A percentile compares a stretch with the other conserved stretches of the same genome.
Conservation (phyloP, 2,329 filamentous ascomycete genomes). For the Trichoderma semiorbis region DNA sequence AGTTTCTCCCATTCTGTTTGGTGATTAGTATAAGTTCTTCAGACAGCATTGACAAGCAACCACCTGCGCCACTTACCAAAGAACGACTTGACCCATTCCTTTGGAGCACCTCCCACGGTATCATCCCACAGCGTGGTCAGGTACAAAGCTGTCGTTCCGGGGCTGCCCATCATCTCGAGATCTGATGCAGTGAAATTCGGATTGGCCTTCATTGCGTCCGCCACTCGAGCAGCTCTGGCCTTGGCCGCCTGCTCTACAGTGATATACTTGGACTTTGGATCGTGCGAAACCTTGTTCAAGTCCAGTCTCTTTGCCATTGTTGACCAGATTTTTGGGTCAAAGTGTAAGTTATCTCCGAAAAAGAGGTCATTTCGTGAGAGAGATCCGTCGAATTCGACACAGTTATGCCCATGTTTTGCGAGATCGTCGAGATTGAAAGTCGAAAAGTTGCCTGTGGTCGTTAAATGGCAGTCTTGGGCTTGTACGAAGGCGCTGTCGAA, state of each 20-base stretch:
- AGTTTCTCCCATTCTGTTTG: neutral
- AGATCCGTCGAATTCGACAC: constrained; percentile 10
- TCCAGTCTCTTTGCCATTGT: neutral
- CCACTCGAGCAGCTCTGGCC: neutral
- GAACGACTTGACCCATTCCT: constrained; percentile 3
- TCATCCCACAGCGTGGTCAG: constrained; percentile 1
- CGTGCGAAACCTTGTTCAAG: neutral
- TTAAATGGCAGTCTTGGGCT: neutral
- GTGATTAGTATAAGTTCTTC: neutral
- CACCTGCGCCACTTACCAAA: neutral
- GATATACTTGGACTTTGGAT: neutral
- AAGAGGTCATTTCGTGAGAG: constrained; percentile 7
- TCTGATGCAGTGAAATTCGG: neutral
- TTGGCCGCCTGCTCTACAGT: constrained; percentile 9
- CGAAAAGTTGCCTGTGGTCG: constrained; percentile 1
- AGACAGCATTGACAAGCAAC: neutral
- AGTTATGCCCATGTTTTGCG: constrained; percentile 3
- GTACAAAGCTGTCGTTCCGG: neutral
- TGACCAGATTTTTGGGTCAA: neutral
- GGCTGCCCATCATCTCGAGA: neutral
- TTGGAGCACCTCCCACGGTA: neutral
- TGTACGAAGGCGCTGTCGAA: neutral
- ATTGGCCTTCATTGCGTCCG: neutral
- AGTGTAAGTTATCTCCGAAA: neutral
- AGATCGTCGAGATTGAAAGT: neutral